These are phyloP conservation scores for Aspergillus floridensis DNA, from an alignment of 2,329 filamentous ascomycete species.

Conservation along the genomic window DNA sequence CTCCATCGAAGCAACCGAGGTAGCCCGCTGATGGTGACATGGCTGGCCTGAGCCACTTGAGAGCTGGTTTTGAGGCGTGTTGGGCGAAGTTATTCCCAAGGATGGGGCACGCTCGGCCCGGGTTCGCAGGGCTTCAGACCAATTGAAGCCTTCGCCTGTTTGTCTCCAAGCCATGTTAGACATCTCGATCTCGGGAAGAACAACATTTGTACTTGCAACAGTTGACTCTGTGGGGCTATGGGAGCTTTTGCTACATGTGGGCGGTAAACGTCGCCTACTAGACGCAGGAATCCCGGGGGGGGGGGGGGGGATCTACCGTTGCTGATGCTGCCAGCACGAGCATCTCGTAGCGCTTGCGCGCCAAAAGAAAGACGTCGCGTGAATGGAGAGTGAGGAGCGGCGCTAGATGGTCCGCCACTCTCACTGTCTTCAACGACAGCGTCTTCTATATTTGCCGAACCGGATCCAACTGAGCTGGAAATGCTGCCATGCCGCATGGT, in stretches of 20 bases:
- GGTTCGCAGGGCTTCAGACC: conserved; percentile 91
- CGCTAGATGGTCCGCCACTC: conserved; percentile 54
- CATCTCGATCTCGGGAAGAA: conserved; percentile 36
- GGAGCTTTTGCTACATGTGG: conserved; percentile 23
- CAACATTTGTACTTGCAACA: conserved; percentile 39
- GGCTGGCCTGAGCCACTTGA: conserved; percentile 49
- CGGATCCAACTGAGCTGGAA: conserved; percentile 58
- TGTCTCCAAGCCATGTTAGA: conserved; percentile 45
- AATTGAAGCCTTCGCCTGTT: conserved; percentile 91
- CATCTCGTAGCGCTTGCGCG: conserved; percentile 70
- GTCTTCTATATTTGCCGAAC: conserved; percentile 41
- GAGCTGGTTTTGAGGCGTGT: conserved; percentile 31
- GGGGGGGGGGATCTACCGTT: conserved; percentile 58
- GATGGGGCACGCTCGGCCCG: conserved; percentile 76
- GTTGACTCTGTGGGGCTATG: conserved; percentile 22
- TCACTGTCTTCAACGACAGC: conserved; percentile 65
- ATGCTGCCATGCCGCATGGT: conserved; percentile 63
- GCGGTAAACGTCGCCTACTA: conserved; percentile 26
- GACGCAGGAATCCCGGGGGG: conserved; percentile 32
- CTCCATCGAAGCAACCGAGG: conserved; percentile 55
- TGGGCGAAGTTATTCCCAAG: conserved; percentile 34
- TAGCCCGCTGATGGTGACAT: conserved; percentile 39
- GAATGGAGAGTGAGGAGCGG: conserved; percentile 65
- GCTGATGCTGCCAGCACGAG: conserved; percentile 63
- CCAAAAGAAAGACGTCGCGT: conserved; percentile 87